Base-by-base conservation (phyloP, 179 eudicot genomes). In the Silene vulgaris region DNA sequence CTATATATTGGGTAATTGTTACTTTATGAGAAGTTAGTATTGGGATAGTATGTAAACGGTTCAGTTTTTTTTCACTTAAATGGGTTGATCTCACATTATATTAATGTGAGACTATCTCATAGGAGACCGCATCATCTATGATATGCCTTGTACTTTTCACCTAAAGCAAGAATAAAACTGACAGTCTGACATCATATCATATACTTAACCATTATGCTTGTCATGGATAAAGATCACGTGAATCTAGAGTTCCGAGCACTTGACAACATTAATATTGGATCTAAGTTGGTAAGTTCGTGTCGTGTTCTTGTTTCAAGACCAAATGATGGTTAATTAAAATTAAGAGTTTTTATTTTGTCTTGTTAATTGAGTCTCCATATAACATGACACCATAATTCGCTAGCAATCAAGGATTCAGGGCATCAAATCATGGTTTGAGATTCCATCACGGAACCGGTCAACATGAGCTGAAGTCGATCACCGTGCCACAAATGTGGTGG, bases 151-250 rank as follows among this genome's bases (percentile, higher is more conserved):
- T 5, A 50, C 28, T 70, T 26, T 70, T 48, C 73, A 50, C 32
- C 8, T 26, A 6, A 70, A 70, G 61, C 35, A 70, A 70, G 73
- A 50, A 70, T 6, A 26, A 70, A 32, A 35, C 4, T 66, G 71
- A 32, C 52, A 66, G 35, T 3, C 4, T 66, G 71, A 32, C 52
- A 66, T 66, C 11, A n/a, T 66, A 19, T 35, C 21, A 67, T 17
- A 17, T 37, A 67, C 45, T 16, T 29, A 5, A 16, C 35, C 37
- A 23, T 63, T 26, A 63, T 4, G 50, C 17, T 67, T 35, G 50
- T 21, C 3, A 35, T 43, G 59, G 32, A 17, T 71, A 23, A 43
- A 16, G 21, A 71, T 50, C 62, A 71, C 52, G 29, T 23, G 74
- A 63, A 52, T 52, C 62, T 50, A 28, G 43, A 23, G 23, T 71